These are phyloP conservation scores for Inosperma sp. DNA, from an alignment of 768 basidiomycete genomes.

Conservation along the genomic window DNA sequence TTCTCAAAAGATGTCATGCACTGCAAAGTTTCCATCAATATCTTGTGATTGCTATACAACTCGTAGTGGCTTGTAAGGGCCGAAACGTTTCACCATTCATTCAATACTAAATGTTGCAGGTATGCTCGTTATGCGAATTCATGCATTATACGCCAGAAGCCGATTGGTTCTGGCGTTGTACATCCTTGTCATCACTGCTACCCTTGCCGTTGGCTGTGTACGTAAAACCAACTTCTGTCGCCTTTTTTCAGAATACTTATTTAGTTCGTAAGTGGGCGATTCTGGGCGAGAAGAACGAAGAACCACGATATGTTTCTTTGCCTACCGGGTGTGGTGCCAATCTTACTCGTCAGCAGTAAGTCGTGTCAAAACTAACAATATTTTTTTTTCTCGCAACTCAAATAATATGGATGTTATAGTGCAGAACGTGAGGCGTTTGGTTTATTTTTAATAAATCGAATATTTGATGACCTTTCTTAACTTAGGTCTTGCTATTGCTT, in stretches of 20 bases:
- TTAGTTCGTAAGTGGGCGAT: slow-evolving; percentile 23
- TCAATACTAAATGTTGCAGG: slow-evolving; percentile 8
- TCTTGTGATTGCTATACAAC: no score
- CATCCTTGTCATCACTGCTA: slow-evolving; percentile 21
- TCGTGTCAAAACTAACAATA: no score
- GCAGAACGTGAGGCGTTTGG: slow-evolving; percentile 20
- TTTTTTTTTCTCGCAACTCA: not conserved
- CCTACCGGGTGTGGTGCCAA: slow-evolving; percentile 23
- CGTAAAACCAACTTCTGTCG: slow-evolving; percentile 11
- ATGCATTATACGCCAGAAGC: slow-evolving; percentile 38
- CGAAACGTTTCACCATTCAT: not conserved
- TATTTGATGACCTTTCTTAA: not conserved
- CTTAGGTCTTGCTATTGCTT: slow-evolving; percentile 32
- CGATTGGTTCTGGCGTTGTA: slow-evolving; percentile 27
- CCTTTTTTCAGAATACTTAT: not conserved
- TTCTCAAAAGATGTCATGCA: no score
- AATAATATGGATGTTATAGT: slow-evolving; percentile 10
- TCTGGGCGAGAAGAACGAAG: slow-evolving; percentile 17
- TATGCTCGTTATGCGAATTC: slow-evolving; percentile 39
- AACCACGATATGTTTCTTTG: slow-evolving; percentile 13
- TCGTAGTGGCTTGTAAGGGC: no score
- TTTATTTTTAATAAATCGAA: not conserved
- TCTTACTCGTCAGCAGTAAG: slow-evolving; percentile 23
- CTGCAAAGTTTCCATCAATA: no score
- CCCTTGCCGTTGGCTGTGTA: slow-evolving; percentile 31